These are phyloP conservation scores for Neurospora cerealis DNA, from an alignment of 495 filamentous ascomycete genomes.

Conservation along the genomic window DNA sequence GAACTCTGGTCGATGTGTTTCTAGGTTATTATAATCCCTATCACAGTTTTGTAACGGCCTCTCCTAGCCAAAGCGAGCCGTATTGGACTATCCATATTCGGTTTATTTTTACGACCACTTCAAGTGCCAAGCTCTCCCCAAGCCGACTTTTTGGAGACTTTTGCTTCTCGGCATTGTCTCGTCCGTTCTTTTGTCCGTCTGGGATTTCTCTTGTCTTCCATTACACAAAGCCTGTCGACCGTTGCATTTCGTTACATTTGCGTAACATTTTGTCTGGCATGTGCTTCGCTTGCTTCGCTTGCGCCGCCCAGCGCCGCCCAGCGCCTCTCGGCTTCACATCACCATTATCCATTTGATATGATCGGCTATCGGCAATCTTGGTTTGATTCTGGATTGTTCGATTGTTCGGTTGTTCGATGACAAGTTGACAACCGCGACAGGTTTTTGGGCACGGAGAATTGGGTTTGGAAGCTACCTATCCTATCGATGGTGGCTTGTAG, in stretches of 20 bases:
- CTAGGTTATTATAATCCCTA: no score
- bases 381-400: neutral
- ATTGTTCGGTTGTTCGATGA: neutral
- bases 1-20: no score
- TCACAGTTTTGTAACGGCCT: no score
- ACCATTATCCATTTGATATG: neutral
- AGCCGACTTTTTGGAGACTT: neutral
- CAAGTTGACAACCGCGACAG: neutral
- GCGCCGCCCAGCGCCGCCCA: neutral
- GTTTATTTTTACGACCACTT: no score
- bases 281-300: neutral
- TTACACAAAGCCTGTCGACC: neutral
- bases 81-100: no score
- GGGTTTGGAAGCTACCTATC: no score
- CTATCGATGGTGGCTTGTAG: neutral
- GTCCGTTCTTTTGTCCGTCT: neutral
- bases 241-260: neutral
- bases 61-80: no score
- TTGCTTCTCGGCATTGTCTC: neutral
- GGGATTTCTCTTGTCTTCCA: neutral
- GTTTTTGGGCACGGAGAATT: neutral
- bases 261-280: neutral
- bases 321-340: neutral
- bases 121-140: neutral
- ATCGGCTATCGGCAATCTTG: neutral